Evolutionary conservation across 75 land plant genomes (phyloP), one percentile per base, ranked within the genome.

Genomic region (Azolla pinnata): DNA sequence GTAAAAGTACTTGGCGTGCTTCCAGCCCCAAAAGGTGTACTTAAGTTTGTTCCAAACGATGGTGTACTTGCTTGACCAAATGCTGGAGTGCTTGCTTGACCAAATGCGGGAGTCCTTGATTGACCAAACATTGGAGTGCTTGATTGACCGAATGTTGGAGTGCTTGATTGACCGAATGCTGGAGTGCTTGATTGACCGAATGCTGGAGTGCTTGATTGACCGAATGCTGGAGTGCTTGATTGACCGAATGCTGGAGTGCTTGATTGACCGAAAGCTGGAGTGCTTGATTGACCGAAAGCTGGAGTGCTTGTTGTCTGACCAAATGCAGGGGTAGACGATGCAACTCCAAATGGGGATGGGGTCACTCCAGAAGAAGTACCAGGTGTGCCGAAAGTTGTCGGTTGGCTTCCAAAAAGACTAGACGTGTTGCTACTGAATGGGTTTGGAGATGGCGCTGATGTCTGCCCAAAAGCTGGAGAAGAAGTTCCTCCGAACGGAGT

Each of bases 1-100:
- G 80, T 84, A 76, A 80, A 55, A 4, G n/a, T n/a, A n/a, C 74
- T 54, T n/a, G 82, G 70, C 34, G 77, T 55, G 49, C 80, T 59
- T 33, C 78, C 70, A 20, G 77, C 45, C n/a, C 78, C 78, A 75
- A 87, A 84, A 35, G 83, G 20, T 9, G 83, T 28, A 32, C 55
- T 40, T 33, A 82, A 61, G 9, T 64, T 77, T 29, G 55, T 61
- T 40, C 73, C 66, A 71, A 79, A 83, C 1, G 77, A 63, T 53
- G 87, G 61, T 3, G 80, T 35, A 24, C 48, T 67, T 56, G 70
- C 31, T 45, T 54, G 34, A 42, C 76, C 75, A 67, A 75, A 80
- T 20, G 69, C 27, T 31, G 79, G 31, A 7, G 83, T 34, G 47
- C 46, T 54, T 4, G 59, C 53, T 23, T 74, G 63, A 74, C 77